Evolutionary conservation across 345 rosid genomes (phyloP), one percentile per base, ranked within the genome.

Genomic region (Bruguiera sexangula): DNA sequence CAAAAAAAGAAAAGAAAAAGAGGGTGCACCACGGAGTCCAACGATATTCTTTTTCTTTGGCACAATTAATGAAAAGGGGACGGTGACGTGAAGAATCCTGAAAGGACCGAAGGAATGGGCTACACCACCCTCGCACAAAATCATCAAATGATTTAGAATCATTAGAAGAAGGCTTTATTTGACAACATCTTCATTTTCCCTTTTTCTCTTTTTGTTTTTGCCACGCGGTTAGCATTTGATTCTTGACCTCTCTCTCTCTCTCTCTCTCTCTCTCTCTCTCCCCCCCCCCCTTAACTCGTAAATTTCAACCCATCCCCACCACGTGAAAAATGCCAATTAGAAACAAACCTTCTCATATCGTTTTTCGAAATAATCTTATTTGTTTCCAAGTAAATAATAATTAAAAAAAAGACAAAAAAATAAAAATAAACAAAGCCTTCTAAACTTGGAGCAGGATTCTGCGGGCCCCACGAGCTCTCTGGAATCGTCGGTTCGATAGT

Each of bases 271-370:
- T n/a, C n/a, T n/a, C n/a, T n/a, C n/a, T n/a, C n/a, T n/a, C n/a
- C n/a, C 24, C 24, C 24, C 24, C 24, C 37, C 37, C 1, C 10
- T 8, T 9, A 7, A 7, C 58, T 57, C 78, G 70, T 72, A 67
- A 67, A 77, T 80, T 69, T 76, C 76, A 69, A 80, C 27, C 27
- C 51, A n/a, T 11, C 21, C 34, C 39, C 50, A 3, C 50, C 50
- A 2, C 2, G 2, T 13, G 50, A 13, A 43, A 43, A 43, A 13
- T 5, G 50, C 18, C 50, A 11, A 11, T 15, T 43, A 0, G 50
- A 8, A 29, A n/a, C 31, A 69, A 62, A 60, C 8, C 55, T 59
- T 52, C 5, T 29, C 1, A 18, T 20, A n/a, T 43, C 13, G 29
- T 63, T 63, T 20, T n/a, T 22, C 11, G 6, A 1, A 4, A n/a